Base-by-base conservation (phyloP, 2,329 filamentous ascomycete species). In the Diplocarpon rosae region DNA sequence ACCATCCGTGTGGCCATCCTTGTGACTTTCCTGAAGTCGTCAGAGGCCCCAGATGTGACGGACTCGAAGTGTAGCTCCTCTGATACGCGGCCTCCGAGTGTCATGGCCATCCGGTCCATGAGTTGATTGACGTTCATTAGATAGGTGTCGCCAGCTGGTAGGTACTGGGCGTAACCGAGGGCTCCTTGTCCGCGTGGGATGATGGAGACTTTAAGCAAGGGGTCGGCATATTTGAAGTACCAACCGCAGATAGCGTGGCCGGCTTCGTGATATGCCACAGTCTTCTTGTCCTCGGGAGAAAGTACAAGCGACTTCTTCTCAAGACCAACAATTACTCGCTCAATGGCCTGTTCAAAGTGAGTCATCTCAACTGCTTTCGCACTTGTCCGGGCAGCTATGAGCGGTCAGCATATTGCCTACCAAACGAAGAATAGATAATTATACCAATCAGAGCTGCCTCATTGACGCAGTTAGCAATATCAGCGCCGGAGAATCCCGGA, bases 101-200 rank as follows among this genome's bases (percentile, higher is more conserved):
- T 95, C 92, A 98, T 98, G 52, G 92, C 92, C 92, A 98, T 98
- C 56, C 92, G 88, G 65, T 98, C 92, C 86, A 96, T 95, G 34
- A 98, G 73, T 67, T 98, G 92, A 62, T 89, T 82, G 52, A 86
- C 82, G 60, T 83, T 95, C 89, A 98, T 92, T 52, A 98, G 76
- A 64, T 96, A 96, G 8, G 86, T 87, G 61, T 98, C 92, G 45
- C 81, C 80, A 16, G 82, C 75, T 1, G 92, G 92, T n/a, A 98
- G 75, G 63, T 96, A 96, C 65, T 98, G 92, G 1, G 92, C 92
- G 62, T 98, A 98, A 8, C 92, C 92, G 13, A 98, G 73, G 20
- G 89, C 88, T 30, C 88, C 92, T 64, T 92, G 85, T 45, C 90
- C 92, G 61, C 92, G 88, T 14, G 92, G 92, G 58, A 98, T 96